Base-by-base conservation (phyloP, 345 rosid genomes). In the Ailanthus altissimus region DNA sequence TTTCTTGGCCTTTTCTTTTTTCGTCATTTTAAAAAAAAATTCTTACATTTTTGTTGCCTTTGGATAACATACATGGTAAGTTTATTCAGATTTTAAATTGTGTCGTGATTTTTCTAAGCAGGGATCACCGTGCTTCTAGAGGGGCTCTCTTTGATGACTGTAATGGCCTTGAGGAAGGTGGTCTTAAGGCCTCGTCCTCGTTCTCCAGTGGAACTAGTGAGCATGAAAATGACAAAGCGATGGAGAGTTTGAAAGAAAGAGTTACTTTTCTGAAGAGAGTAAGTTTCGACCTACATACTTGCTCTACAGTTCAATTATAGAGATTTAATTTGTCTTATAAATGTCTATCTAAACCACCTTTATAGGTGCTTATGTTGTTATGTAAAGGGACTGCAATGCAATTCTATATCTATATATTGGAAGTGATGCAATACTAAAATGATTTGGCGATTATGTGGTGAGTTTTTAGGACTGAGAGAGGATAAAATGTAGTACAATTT, bases 161-260 rank as follows among this genome's bases (percentile, higher is more conserved):
- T 70, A 90, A 91, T 66, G 87, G 92, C 66, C 90, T 93, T 50
- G 99, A 93, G 81, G 99, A 92, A 86, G 99, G 99, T 67, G 88
- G 86, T 53, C 87, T 90, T 62, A 83, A 85, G 74, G 79, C 88
- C 72, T 87, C 97, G 40, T 79, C 92, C 59, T 90, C 95, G 9
- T 81, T 77, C 77, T 78, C 92, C 63, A 81, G 78, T 56, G 88
- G 84, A 65, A 79, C 79, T 65, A 85, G 58, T 62, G 96, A 91
- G 79, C 91, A 79, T 42, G 94, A 92, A 77, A 93, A 92, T 81
- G 97, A 90, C 74, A 90, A 83, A 78, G 92, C 91, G 2, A 51
- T 90, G 13, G 90, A 85, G 16, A 84, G 73, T 84, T 82, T 95
- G 68, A 91, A 95, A 46, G 94, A 90, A 77, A 90, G 90, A 83